Base-by-base conservation (phyloP, 192 early-diverging fungal species). In the Backusella liffmaniae region DNA sequence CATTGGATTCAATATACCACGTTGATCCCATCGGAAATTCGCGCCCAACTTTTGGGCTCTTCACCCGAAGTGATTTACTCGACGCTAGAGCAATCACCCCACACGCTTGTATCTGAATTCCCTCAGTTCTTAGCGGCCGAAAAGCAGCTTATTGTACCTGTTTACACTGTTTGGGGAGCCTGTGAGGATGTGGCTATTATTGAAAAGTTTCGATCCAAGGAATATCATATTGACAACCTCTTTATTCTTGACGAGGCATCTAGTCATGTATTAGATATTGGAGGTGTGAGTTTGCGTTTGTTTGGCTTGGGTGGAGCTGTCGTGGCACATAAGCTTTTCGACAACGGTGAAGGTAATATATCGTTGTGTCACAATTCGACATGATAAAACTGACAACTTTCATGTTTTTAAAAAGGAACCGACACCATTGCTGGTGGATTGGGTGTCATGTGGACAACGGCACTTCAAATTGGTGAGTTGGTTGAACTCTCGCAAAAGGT, bases 401-500 rank as follows among this genome's bases (percentile, higher is more conserved):
- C 26, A 41, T 75, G 26, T 34, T 30, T 41, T 29, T 15, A 32
- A 5, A 32, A 67, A 89, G 87, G 88, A 23, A 77, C 73, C 2
- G 77, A 82, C 13, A 90, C 89, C 3, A 90, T 90, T 75, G 89
- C 89, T 46, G 89, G 89, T 23, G 89, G 89, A 29, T 75, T 82
- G 29, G 89, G 89, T 23, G 88, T 85, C 30, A 90, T 90, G 89
- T 90, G 89, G 89, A 90, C 89, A 13, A 90, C 89, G 8, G 83
- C 86, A 16, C 70, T 90, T 29, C 89, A 90, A 73, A 88, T 90
- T 44, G 89, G 89, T 73, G 85, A 90, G 75, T 77, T 90, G 62
- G 86, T 90, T 18, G 89, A 90, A 37, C 86, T 86, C 4, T 85
- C 89, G 7, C 83, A 87, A 51, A 82, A 77, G 37, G 80, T 86